Conservation (phyloP, 2,329 filamentous ascomycete genomes). For the Arthrobotrys conoides region DNA sequence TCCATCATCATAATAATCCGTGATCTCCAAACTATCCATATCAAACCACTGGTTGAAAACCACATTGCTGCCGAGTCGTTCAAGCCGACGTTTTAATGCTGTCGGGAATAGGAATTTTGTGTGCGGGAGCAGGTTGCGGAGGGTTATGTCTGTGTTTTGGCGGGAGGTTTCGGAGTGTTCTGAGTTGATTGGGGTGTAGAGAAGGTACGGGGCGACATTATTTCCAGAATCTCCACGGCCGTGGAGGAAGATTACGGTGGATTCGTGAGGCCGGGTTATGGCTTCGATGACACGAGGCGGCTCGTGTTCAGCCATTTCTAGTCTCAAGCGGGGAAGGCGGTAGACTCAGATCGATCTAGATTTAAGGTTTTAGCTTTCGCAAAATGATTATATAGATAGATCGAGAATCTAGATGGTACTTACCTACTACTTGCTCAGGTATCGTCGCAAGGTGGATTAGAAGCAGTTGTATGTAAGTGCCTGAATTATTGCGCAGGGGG, state of each 20-base stretch:
- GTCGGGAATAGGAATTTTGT: conserved; percentile 54
- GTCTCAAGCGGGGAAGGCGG: no score
- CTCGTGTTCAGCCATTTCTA: conserved; percentile 32
- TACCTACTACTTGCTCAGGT: no score
- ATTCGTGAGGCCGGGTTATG: conserved; percentile 25
- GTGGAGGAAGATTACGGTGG: conserved; percentile 47
- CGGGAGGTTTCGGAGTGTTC: neutral
- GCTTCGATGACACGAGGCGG: conserved; percentile 35
- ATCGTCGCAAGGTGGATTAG: no score
- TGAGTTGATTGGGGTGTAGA: conserved; percentile 27
- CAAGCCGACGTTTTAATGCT: conserved; percentile 14
- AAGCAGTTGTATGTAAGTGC: no score
- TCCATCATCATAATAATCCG: conserved; percentile 21
- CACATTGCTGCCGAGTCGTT: neutral
- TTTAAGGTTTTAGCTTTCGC: no score
- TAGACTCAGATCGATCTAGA: no score
- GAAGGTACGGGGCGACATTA: conserved; percentile 34
- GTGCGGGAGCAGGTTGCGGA: conserved; percentile 37
- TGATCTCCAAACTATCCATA: conserved; percentile 34
- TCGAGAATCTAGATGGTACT: no score
- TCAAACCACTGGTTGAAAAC: conserved; percentile 44
- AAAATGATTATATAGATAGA: no score
- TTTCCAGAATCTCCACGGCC: conserved; percentile 41
- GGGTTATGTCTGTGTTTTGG: conserved; percentile 3
- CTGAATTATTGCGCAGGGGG: no score